Evolutionary conservation across 495 filamentous ascomycete species (phyloP).

Genomic region (Xanthoparmelia taractica): DNA sequence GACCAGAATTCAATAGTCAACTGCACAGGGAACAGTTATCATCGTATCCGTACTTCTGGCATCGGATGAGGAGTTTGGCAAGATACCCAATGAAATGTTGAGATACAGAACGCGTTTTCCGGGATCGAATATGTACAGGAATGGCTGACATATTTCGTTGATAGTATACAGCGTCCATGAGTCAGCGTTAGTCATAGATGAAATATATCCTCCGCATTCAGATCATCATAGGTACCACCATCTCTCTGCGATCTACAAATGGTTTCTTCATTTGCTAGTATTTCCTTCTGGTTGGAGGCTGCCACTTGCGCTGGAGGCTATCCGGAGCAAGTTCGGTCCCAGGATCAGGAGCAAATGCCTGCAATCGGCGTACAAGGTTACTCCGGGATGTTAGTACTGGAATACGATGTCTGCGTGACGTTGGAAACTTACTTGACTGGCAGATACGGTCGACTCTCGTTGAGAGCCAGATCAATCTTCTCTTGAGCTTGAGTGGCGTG

Average conservation of each 20-base stretch:
- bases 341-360: constrained; percentile 19
- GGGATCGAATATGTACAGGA: background rate
- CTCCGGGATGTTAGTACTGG: constrained; percentile 5
- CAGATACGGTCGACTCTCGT: constrained; percentile 44
- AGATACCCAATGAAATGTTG: constrained; percentile 13
- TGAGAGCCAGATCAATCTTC: constrained; percentile 50
- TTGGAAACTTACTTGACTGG: constrained; percentile 48
- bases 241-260: background rate
- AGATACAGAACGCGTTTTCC: background rate
- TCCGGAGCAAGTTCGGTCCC: constrained; percentile 10
- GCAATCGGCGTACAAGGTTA: constrained; percentile 24
- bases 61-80: constrained; percentile 6
- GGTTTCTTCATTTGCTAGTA: constrained; percentile 12
- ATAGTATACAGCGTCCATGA: background rate
- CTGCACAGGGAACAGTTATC: background rate
- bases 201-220: background rate
- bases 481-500: constrained; percentile 59
- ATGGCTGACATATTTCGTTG: background rate
- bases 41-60: background rate
- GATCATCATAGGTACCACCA: constrained; percentile 11
- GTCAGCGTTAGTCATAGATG: background rate
- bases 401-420: constrained; percentile 21
- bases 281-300: constrained; percentile 15
- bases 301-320: constrained; percentile 17
- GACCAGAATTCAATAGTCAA: background rate